Evolutionary conservation across 805 yeast species (phyloP), one percentile per base, ranked within the genome.

Genomic region (Candida nanaspora): DNA sequence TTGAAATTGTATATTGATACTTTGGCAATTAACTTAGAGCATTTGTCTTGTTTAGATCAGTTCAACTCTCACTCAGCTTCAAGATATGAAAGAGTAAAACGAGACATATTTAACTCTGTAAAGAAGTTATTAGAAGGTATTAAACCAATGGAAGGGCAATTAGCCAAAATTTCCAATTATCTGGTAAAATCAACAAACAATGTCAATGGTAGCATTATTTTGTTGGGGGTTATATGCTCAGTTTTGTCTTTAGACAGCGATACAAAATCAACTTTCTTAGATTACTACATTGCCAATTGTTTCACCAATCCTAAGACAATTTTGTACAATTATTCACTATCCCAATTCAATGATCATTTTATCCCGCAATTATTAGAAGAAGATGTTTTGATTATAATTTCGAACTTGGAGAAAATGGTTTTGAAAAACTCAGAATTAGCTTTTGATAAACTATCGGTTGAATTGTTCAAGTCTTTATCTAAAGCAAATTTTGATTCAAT

Each of bases 371-470:
- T 8, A 3, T 18, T 18, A 19, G 23, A 18, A 9, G 22, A 31
- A 18, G 34, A 31, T 10, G 4, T 18, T 11, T 6, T 4, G 16
- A n/a, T 18, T 6, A 51, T 83, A 15, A 59, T 78, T 6, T 86
- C 94, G 2, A 69, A 74, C 16, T 51, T 89, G 37, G 89, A 85
- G 51, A 86, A 83, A 55, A 74, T 89, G 1, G 68, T 82, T 38
- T 66, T 89, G 47, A 74, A 96, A 57, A 77, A 94, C 2, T 82
- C 96, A 0, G 96, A 87, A 53, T 59, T 66, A 30, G 74, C 86
- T 0, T 74, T 86, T 42, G 70, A 69, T n/a, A 48, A 52, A 16
- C 55, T 81, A n/a, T 56, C 83, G 2, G 74, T 79, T 3, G 66
- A 69, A 10, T 53, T 87, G 8, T 65, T 82, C 22, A 30, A 33